phyloP scores from a whole-genome alignment of 352 stramenopile species.

The Plasmopara viticola region DNA sequence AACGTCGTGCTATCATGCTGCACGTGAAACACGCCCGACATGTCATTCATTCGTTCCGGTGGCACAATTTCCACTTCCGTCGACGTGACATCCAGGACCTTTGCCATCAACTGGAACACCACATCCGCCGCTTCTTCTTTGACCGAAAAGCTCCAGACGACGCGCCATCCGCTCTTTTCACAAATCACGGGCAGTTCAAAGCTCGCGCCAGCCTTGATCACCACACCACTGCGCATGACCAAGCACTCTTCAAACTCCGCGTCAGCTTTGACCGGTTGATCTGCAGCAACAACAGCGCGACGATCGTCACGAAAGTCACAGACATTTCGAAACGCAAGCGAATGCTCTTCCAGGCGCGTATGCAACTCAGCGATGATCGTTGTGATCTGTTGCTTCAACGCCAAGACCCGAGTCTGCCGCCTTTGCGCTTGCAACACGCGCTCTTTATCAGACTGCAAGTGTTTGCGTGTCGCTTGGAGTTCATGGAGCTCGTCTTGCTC shows the following conservation, averaged over 20 bases:
- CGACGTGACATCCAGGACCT: slow-evolving; percentile 1
- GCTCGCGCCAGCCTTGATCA: slow-evolving; percentile 66
- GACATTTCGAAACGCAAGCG: slow-evolving; percentile 49
- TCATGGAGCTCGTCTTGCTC: slow-evolving; percentile 26
- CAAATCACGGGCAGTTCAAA: slow-evolving; percentile 74
- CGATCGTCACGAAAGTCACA: slow-evolving; percentile 48
- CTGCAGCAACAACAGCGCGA: slow-evolving; percentile 2
- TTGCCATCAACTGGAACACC: slow-evolving; percentile 36
- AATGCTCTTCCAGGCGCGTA: slow-evolving; percentile 48
- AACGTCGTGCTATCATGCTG: slow-evolving; percentile 35
- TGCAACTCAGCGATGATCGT: slow-evolving; percentile 44
- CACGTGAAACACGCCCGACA: slow-evolving; percentile 45
- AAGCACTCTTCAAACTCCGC: slow-evolving; percentile 58
- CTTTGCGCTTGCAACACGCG: slow-evolving; percentile 32
- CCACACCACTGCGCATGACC: slow-evolving; percentile 66
- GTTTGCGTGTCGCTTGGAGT: slow-evolving; percentile 24
- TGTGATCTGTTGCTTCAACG: slow-evolving; percentile 35
- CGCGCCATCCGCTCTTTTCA: slow-evolving; percentile 46
- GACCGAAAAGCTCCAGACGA: slow-evolving; percentile 76
- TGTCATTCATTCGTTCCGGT: slow-evolving; percentile 44
- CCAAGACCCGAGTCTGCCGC: slow-evolving; percentile 30
- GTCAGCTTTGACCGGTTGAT: not conserved
- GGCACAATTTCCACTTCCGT: slow-evolving; percentile 32
- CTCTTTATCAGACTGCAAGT: slow-evolving; percentile 37
- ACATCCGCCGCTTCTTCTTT: slow-evolving; percentile 68